Conservation (phyloP, 768 basidiomycete species). For the Lactarius deliciosus region DNA sequence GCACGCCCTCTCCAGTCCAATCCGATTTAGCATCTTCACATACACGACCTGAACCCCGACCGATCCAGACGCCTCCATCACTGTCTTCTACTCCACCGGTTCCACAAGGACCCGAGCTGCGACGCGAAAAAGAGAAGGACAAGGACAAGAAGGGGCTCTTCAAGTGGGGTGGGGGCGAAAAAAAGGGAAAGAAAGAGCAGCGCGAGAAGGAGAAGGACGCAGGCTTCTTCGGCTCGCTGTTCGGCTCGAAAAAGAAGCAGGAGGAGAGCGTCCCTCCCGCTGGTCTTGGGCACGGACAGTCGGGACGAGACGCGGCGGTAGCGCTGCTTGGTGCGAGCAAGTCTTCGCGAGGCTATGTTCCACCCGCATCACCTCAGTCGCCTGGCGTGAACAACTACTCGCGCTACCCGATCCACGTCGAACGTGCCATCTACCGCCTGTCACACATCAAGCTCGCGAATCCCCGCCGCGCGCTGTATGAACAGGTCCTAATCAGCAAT, state of each 20-base stretch:
- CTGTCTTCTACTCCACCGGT: conserved; percentile 24
- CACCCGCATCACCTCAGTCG: conserved; percentile 60
- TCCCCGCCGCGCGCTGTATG: conserved; percentile 92
- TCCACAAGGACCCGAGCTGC: conserved; percentile 71
- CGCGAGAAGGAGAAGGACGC: conserved; percentile 69
- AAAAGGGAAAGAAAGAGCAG: conserved; percentile 51
- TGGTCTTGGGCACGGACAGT: conserved; percentile 37
- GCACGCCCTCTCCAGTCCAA: conserved; percentile 55
- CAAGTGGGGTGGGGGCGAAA: conserved; percentile 46
- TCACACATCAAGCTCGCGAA: conserved; percentile 99
- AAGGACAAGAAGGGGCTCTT: conserved; percentile 57
- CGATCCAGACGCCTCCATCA: conserved; percentile 22
- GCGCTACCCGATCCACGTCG: conserved; percentile 97
- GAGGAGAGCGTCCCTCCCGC: conserved; percentile 57
- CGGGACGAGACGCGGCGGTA: conserved; percentile 83
- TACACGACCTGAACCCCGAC: conserved; percentile 22
- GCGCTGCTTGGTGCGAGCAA: conserved; percentile 84
- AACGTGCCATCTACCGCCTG: conserved; percentile 94
- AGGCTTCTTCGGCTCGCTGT: conserved; percentile 90
- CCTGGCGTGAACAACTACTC: conserved; percentile 48
- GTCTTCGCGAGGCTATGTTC: conserved; percentile 63
- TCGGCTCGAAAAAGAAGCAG: conserved; percentile 85
- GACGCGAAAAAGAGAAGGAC: conserved; percentile 69
- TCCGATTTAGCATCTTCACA: conserved; percentile 1
- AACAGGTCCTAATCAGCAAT: conserved; percentile 92